Conservation (phyloP, 208 protist genomes). For the Leishmania aethiopica region DNA sequence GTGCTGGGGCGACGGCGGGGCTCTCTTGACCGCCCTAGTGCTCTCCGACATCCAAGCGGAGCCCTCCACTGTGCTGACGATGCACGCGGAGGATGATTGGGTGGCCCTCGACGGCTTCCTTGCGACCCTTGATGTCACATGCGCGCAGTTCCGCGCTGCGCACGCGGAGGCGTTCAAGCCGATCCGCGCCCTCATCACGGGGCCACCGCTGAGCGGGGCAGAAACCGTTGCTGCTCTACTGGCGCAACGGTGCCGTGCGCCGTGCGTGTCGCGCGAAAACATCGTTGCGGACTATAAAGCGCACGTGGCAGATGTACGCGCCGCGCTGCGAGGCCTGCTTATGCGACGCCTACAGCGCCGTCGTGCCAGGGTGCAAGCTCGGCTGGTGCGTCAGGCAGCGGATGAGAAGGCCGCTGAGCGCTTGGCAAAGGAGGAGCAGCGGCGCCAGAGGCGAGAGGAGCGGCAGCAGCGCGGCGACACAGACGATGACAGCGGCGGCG, state of each 20-base stretch:
- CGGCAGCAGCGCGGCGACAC: conserved; percentile 18
- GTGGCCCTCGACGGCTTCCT: conserved; percentile 78
- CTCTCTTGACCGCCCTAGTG: conserved; percentile 28
- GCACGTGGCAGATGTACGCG: conserved; percentile 50
- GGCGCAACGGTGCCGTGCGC: conserved; percentile 58
- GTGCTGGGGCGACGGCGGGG: conserved; percentile 23
- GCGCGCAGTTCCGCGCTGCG: conserved; percentile 70
- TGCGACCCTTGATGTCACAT: conserved; percentile 62
- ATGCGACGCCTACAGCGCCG: conserved; percentile 59
- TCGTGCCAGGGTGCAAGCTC: conserved; percentile 46
- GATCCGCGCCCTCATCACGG: conserved; percentile 72
- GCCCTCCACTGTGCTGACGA: conserved; percentile 48
- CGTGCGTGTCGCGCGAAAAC: conserved; percentile 49
- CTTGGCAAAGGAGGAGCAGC: conserved; percentile 32
- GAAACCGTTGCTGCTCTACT: conserved; percentile 52
- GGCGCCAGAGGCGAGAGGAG: conserved; percentile 34
- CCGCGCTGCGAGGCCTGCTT: conserved; percentile 53
- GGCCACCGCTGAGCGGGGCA: conserved; percentile 83
- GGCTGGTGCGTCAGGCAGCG: conserved; percentile 33
- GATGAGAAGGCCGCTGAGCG: conserved; percentile 23
- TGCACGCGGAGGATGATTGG: conserved; percentile 83
- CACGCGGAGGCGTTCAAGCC: conserved; percentile 49
- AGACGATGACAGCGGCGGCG: conserved; percentile 22
- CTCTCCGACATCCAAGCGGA: conserved; percentile 79
- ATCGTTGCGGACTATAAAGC: conserved; percentile 55